phyloP scores from a whole-genome alignment of 441 rosid genomes.

The Populus hybrid region DNA sequence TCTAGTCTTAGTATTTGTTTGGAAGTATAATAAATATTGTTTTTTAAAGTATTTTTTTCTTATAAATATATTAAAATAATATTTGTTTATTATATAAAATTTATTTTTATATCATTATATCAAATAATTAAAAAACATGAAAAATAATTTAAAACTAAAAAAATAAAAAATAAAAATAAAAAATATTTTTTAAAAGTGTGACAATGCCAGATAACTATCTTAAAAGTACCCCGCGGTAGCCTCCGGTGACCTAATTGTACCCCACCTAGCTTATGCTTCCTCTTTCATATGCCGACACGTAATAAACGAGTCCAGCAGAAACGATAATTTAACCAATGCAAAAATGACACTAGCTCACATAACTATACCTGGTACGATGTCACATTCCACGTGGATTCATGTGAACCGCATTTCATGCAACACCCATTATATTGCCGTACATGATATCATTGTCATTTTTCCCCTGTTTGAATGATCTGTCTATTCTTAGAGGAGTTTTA shows the following conservation, averaged over 20 bases:
- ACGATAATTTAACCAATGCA: not conserved
- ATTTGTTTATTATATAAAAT: too few species aligned
- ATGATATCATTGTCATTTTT: slow-evolving; percentile 10
- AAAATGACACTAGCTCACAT: not conserved
- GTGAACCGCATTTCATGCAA: slow-evolving; percentile 29
- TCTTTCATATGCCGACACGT: not conserved
- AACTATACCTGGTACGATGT: not conserved
- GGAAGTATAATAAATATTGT: too few species aligned
- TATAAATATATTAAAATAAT: too few species aligned
- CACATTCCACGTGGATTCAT: slow-evolving; percentile 33
- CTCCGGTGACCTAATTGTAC: not conserved
- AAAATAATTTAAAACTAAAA: too few species aligned
- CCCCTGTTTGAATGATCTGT: too few species aligned
- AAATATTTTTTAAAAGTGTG: too few species aligned
- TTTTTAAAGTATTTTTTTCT: too few species aligned
- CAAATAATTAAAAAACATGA: too few species aligned
- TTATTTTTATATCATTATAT: too few species aligned
- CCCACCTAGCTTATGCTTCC: not conserved
- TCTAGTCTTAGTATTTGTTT: too few species aligned
- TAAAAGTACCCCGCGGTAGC: not conserved
- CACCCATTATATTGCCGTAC: slow-evolving; percentile 1
- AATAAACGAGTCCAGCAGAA: not conserved
- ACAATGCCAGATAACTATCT: not conserved
- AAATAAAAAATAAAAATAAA: too few species aligned
- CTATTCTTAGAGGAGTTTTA: too few species aligned